Evolutionary conservation across 345 rosid genomes (phyloP), one percentile per base, ranked within the genome.

Genomic region (Citrus unshiu): DNA sequence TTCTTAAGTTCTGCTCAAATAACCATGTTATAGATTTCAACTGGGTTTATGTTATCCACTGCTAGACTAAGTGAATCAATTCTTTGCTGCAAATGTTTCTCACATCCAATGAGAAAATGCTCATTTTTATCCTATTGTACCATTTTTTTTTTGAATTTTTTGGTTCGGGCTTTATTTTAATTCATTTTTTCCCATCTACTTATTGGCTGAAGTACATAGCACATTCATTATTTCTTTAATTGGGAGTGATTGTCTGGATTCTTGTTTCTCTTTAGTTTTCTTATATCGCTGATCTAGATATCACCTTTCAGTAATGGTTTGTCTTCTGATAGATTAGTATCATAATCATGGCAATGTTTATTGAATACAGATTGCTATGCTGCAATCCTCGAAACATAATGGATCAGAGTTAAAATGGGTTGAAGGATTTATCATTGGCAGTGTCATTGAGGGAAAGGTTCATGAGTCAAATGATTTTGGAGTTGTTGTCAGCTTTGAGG

Each of bases 391-490:
- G n/a, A 88, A 85, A 62, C 29, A 80, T n/a, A 77, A 76, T 56
- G 91, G 86, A 76, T 82, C 83, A 64, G 88, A 81, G 76, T 77
- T 86, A 68, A 84, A 85, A 54, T 96, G 99, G 98, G 84, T 84
- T 70, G 95, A 93, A 84, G 92, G 87, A 71, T 91, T 94, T 82
- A 76, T 82, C 25, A 81, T 93, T 83, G 99, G 98, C 73, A 83
- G 89, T 69, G 72, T 87, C 39, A 58, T 91, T 78, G 94, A 94
- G 82, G 98, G 95, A 79, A 90, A 85, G 85, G 80, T 92, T 77
- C 87, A 86, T 68, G 94, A 94, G 87, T 83, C 83, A 72, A 93
- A 94, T 84, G 97, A 94, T 70, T 85, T 86, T 68, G 99, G 99
- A 72, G 90, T 89, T 29, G 90, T 93, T 49, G 92, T 96, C 78